Conservation (phyloP, 2,329 filamentous ascomycete species). For the Alternaria sp. region DNA sequence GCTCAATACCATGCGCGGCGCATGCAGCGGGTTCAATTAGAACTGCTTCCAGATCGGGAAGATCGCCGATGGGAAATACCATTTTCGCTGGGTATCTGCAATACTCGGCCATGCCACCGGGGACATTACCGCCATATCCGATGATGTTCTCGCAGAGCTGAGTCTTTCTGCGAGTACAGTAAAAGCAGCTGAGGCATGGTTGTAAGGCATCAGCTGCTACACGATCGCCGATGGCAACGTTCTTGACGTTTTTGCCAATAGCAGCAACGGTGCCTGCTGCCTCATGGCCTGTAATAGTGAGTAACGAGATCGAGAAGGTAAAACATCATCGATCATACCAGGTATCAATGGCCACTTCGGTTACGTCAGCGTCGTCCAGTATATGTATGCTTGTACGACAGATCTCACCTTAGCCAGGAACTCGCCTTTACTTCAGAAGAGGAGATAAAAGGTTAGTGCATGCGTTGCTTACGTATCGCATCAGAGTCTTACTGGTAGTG, state of each 20-base stretch:
- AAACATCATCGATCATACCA: slow-evolving; percentile 14
- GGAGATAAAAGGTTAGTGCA: neutral
- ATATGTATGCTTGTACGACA: no score
- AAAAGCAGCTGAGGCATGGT: slow-evolving; percentile 76
- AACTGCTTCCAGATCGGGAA: slow-evolving; percentile 73
- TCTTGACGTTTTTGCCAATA: slow-evolving; percentile 65
- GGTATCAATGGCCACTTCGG: slow-evolving; percentile 34
- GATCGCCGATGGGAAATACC: slow-evolving; percentile 72
- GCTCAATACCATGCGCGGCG: slow-evolving; percentile 74
- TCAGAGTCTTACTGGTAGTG: slow-evolving; percentile 25
- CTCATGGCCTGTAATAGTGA: slow-evolving; percentile 63
- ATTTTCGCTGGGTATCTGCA: slow-evolving; percentile 63
- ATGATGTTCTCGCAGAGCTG: slow-evolving; percentile 75
- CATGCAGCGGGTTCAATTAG: slow-evolving; percentile 75
- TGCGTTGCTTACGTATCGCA: neutral
- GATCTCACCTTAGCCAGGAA: slow-evolving; percentile 29
- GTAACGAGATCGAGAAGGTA: neutral
- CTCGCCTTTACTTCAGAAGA: slow-evolving; percentile 26
- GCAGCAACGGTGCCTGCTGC: slow-evolving; percentile 71
- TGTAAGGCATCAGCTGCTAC: slow-evolving; percentile 70
- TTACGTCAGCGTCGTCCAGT: neutral
- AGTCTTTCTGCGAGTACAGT: slow-evolving; percentile 73
- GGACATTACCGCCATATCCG: slow-evolving; percentile 71
- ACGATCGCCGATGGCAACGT: slow-evolving; percentile 68
- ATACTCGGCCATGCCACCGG: slow-evolving; percentile 78